A percentile compares a stretch with the other conserved stretches of the same genome.
Evolutionary conservation across 2,329 filamentous ascomycete species (phyloP).

Genomic region (Phoma sp.): DNA sequence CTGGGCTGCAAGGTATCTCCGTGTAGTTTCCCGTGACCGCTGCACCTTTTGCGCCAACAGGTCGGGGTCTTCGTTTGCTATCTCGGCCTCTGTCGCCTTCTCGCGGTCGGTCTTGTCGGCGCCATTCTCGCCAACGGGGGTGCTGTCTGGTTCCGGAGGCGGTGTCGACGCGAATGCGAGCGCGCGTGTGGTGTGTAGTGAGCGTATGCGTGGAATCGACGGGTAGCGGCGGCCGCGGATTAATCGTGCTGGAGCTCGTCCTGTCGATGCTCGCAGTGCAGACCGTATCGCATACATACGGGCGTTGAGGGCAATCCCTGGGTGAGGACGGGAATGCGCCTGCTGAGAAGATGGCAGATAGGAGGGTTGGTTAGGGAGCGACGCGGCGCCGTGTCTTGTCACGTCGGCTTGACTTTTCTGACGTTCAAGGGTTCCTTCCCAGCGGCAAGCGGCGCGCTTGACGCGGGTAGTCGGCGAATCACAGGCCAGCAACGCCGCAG

Average conservation of each 20-base stretch:
- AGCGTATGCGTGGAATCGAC: slow-evolving; percentile 35
- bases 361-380: slow-evolving; percentile 17
- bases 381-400: slow-evolving; percentile 29
- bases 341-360: slow-evolving; percentile 23
- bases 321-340: slow-evolving; percentile 24
- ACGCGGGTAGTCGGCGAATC: slow-evolving; percentile 6
- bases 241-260: slow-evolving; percentile 47
- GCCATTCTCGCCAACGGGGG: slow-evolving; percentile 34
- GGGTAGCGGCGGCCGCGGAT: slow-evolving; percentile 49
- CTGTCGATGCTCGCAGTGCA: slow-evolving; percentile 50
- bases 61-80: slow-evolving; percentile 43
- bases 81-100: slow-evolving; percentile 28
- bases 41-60: slow-evolving; percentile 47
- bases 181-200: slow-evolving; percentile 44
- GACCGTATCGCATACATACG: slow-evolving; percentile 54
- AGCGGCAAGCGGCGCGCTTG: slow-evolving; percentile 8
- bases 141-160: slow-evolving; percentile 38
- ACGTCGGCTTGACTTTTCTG: slow-evolving; percentile 28
- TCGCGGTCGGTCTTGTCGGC: slow-evolving; percentile 28
- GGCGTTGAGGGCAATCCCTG: slow-evolving; percentile 24
- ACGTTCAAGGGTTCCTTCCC: slow-evolving; percentile 12
- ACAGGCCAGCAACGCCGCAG: slow-evolving; percentile 13
- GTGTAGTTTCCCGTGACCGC: slow-evolving; percentile 43
- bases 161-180: slow-evolving; percentile 39
- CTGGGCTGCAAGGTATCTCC: slow-evolving; percentile 45